Base-by-base conservation (phyloP, 257 asterid species). In the Lycium ferocissimum region DNA sequence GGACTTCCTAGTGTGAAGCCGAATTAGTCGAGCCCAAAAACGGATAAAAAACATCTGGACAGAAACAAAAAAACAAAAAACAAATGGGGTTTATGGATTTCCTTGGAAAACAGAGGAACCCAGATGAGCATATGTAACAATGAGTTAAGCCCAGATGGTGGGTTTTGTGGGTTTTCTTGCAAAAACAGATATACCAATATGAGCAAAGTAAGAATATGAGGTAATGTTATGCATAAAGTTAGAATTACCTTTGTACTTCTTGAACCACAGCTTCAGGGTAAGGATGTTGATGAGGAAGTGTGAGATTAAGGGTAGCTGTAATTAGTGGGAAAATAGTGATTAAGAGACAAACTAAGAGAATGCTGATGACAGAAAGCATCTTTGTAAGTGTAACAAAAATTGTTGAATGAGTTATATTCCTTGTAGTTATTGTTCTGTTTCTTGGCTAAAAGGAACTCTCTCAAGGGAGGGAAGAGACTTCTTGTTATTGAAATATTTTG, bases 201-300 rank as follows among this genome's bases (percentile, higher is more conserved):
- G 47, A 66, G 47, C 47, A 66, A 66, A 66, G 14, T 5, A 15
- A 56, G 18, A 54, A 67, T 67, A 67, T 35, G 59, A 51, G 13
- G 17, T 79, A 26, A 22, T 4, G 61, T 1, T 65, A 65, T 47
- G n/a, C 33, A 49, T 20, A 43, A n/a, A 59, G 78, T 13, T 1
- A 51, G 45, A 14, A 26, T 14, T n/a, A 95, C 98, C 98, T 93
- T 26, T 91, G 98, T 4, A 96, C 90, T 78, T 96, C 90, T 49
- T 88, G 93, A 87, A 81, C 98, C 76, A 94, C 97, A 84, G 87
- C 92, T 78, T 96, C 99, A 87, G 99, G 99, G 91, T 90, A 43
- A n/a, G 99, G 97, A 89, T 96, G 98, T 80, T 96, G 99, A 89
- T 92, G 93, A 43, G 95, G 92, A 69, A 96, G 94, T 45, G 95